A percentile compares a stretch with the other conserved stretches of the same genome.
phyloP scores from a whole-genome alignment of 108 stramenopile species.

The Nannochloropsis gaditana region DNA sequence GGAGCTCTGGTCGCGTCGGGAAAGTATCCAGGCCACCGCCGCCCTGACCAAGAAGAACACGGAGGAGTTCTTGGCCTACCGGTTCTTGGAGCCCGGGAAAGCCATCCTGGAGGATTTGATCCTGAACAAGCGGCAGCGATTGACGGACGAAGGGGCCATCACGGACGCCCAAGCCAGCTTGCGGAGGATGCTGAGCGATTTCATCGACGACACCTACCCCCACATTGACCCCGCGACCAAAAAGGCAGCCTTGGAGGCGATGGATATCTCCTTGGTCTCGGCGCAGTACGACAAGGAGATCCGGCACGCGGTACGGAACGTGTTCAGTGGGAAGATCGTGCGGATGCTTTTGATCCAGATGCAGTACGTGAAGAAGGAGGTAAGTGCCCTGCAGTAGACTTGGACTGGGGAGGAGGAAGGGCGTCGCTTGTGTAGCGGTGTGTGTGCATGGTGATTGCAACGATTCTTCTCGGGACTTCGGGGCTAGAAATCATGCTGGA shows the following conservation, averaged over 20 bases:
- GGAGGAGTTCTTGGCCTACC: not conserved
- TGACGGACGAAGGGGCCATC: slow-evolving; percentile 25
- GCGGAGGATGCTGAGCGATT: slow-evolving; percentile 27
- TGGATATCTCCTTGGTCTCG: slow-evolving; percentile 25
- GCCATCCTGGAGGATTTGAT: slow-evolving; percentile 27
- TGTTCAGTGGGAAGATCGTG: slow-evolving; percentile 29
- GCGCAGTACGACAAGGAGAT: slow-evolving; percentile 28
- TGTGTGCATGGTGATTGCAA: too few relatives aligned
- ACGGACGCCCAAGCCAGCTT: slow-evolving; percentile 21
- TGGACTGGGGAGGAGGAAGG: too few relatives aligned
- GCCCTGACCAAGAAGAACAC: slow-evolving; percentile 10
- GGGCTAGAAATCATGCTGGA: too few relatives aligned
- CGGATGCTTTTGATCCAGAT: slow-evolving; percentile 32
- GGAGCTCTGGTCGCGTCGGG: not conserved
- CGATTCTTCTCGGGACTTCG: too few relatives aligned
- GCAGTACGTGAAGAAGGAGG: slow-evolving; percentile 34
- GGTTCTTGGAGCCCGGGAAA: not conserved
- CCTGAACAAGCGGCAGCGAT: slow-evolving; percentile 20
- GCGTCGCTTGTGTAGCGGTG: too few relatives aligned
- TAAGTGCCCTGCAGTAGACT: not conserved
- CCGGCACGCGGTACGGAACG: slow-evolving; percentile 25
- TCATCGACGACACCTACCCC: slow-evolving; percentile 9
- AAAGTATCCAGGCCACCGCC: not conserved
- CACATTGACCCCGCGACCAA: not conserved
- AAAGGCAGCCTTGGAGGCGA: not conserved